Base-by-base conservation (phyloP, 768 basidiomycete genomes). In the Suillus decipiens region DNA sequence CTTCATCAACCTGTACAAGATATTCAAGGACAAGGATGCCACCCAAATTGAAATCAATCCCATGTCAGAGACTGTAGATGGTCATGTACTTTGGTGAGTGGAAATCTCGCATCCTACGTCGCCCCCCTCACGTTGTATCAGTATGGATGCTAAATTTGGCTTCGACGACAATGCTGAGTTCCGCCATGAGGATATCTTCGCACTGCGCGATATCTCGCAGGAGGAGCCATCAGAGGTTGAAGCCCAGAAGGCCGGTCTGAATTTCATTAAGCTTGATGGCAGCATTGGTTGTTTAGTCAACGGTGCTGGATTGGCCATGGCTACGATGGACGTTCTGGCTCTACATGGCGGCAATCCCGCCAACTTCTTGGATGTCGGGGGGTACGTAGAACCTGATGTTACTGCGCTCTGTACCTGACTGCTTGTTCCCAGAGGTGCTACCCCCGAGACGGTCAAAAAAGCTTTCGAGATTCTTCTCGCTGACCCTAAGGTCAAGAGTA, bases 121-220 rank as follows among this genome's bases (percentile, higher is more conserved):
- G 14, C 33, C 45, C 5, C 58, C 7, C 64, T 61, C 42, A 36
- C 62, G 41, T 41, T 58, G 28, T 55, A 39, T 62, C 67, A 96
- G 96, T 81, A 99, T 99, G 97, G 97, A 99, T 76, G 97, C 97
- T 75, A 99, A 99, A 78, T 94, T 99, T 65, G 95, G 95, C n/a
- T 99, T 99, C 71, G 97, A 99, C 71, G 97, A 99, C 75, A 99
- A 99, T 73, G 97, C 97, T 42, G 95, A 95, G 73, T 99, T 99
- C 86, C 90, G 97, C 65, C 97, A 99, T 73, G 78, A 87, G 71
- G 95, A 96, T 69, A 75, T 98, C 65, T 97, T 96, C 73, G 82
- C 79, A 61, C 84, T 99, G 61, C 89, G 97, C 60, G 97, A 99
- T 73, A 84, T 91, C 62, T 86, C 93, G 1, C 97, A 99, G 76